Conservation (phyloP, 2,329 filamentous ascomycete genomes). For the Emergomyces orientalis region DNA sequence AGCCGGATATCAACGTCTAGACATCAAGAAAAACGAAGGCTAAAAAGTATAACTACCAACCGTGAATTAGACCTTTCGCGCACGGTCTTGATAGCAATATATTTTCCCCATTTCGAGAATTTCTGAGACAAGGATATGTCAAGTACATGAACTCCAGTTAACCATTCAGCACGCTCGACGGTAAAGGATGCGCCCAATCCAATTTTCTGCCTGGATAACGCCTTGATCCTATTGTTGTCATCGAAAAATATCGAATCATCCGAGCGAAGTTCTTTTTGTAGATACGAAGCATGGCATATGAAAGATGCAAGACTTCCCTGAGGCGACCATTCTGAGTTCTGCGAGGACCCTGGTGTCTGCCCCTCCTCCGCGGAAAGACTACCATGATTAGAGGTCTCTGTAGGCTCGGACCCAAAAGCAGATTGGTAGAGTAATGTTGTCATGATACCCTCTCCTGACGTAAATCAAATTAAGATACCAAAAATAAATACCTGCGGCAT, state of each 20-base stretch:
- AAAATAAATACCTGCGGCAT: neutral
- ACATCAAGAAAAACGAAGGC: neutral
- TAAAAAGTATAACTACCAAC: neutral
- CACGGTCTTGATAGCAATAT: slow-evolving; percentile 1
- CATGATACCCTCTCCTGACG: neutral
- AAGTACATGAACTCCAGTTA: neutral
- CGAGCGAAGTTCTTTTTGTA: slow-evolving; percentile 3
- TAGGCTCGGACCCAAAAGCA: neutral
- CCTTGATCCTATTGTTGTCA: slow-evolving; percentile 1
- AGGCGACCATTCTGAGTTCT: neutral
- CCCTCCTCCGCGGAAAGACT: neutral
- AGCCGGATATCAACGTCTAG: neutral
- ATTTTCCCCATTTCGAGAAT: slow-evolving; percentile 1
- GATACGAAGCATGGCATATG: slow-evolving; percentile 4
- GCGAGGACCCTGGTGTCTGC: neutral
- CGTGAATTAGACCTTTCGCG: neutral
- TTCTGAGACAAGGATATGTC: neutral
- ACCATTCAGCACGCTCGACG: slow-evolving; percentile 6
- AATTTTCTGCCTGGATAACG: slow-evolving; percentile 1
- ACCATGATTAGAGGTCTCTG: neutral
- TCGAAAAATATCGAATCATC: slow-evolving; percentile 6
- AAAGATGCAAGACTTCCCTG: slow-evolving; percentile 7
- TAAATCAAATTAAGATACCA: neutral
- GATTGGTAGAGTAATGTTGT: slow-evolving; percentile 2
- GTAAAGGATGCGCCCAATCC: slow-evolving; percentile 1